phyloP scores from a whole-genome alignment of 2,329 filamentous ascomycete species.

The Mycosphaerella sp. region DNA sequence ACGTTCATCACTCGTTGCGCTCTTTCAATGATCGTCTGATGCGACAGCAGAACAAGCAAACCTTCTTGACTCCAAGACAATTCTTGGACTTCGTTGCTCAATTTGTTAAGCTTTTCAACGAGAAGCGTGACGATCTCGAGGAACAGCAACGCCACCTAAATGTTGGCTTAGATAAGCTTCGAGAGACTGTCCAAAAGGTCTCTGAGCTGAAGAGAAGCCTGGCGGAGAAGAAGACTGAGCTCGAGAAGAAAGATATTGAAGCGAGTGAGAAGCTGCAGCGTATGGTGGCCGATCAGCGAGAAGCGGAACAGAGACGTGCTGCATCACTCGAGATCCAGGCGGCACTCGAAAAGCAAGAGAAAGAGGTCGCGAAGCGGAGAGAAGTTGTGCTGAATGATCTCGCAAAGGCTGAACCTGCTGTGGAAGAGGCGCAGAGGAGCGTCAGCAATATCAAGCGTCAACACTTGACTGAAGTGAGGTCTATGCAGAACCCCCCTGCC shows the following conservation, averaged over 20 bases:
- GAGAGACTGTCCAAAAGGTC: conserved; percentile 96
- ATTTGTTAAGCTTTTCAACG: conserved; percentile 94
- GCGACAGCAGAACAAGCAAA: conserved; percentile 87
- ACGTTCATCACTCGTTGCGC: conserved; percentile 92
- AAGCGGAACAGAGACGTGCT: conserved; percentile 85
- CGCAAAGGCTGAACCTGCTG: conserved; percentile 85
- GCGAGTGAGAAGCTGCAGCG: conserved; percentile 95
- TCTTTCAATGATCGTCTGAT: conserved; percentile 80
- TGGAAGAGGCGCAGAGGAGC: conserved; percentile 86
- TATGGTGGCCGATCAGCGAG: conserved; percentile 93
- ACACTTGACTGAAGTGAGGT: conserved; percentile 93
- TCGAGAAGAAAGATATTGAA: conserved; percentile 89
- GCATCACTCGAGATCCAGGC: conserved; percentile 84
- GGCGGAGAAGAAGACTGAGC: conserved; percentile 86
- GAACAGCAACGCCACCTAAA: conserved; percentile 98
- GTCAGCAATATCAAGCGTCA: conserved; percentile 98
- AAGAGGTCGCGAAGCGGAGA: conserved; percentile 73
- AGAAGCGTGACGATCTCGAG: conserved; percentile 96
- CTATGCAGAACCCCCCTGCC: conserved; percentile 86
- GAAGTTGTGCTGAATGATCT: conserved; percentile 83
- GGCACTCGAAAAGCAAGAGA: conserved; percentile 81
- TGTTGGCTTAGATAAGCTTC: conserved; percentile 92
- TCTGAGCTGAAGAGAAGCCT: conserved; percentile 84
- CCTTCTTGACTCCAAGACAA: conserved; percentile 90
- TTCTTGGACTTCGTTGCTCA: conserved; percentile 98